Evolutionary conservation across 306 rosid genomes (phyloP).

Genomic region (Delonix regia): DNA sequence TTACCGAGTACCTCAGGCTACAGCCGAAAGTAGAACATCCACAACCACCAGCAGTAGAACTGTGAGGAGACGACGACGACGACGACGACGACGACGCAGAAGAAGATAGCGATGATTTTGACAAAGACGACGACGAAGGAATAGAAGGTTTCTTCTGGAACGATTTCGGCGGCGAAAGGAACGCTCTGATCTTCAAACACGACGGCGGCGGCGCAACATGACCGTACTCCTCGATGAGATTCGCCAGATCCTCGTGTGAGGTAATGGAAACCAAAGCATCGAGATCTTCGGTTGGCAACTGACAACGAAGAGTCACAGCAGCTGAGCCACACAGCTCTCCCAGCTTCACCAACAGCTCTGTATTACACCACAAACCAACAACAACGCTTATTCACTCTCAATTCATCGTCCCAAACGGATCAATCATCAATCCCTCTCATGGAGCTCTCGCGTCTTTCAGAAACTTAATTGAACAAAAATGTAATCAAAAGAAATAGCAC

Average conservation of each 20-base stretch:
- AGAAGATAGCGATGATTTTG: slow-evolving; percentile 54
- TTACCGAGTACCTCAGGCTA: slow-evolving; percentile 38
- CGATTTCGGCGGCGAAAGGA: slow-evolving; percentile 69
- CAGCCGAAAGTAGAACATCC: slow-evolving; percentile 31
- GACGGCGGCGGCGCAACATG: slow-evolving; percentile 47
- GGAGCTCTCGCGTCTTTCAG: not conserved
- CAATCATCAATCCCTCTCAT: not conserved
- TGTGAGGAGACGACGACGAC: slow-evolving; percentile 41
- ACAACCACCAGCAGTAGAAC: slow-evolving; percentile 31
- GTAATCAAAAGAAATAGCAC: not conserved
- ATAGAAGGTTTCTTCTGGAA: slow-evolving; percentile 37
- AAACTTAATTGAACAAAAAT: not conserved
- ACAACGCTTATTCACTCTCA: slow-evolving; percentile 35
- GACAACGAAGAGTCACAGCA: slow-evolving; percentile 81
- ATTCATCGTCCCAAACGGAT: slow-evolving; percentile 1
- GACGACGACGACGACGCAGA: slow-evolving; percentile 43
- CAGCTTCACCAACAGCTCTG: slow-evolving; percentile 79
- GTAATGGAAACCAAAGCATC: slow-evolving; percentile 91
- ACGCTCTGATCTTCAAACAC: slow-evolving; percentile 75
- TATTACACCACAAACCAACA: slow-evolving; percentile 17
- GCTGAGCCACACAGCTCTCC: slow-evolving; percentile 65
- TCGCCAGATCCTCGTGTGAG: slow-evolving; percentile 83
- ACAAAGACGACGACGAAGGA: slow-evolving; percentile 46
- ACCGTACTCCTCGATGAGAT: slow-evolving; percentile 87
- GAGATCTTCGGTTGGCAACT: slow-evolving; percentile 85